Percentiles rank a stretch among this genome's conserved stretches.
phyloP scores from a whole-genome alignment of 164 flowering plant genomes.

The Dillenia suffruticosa region DNA sequence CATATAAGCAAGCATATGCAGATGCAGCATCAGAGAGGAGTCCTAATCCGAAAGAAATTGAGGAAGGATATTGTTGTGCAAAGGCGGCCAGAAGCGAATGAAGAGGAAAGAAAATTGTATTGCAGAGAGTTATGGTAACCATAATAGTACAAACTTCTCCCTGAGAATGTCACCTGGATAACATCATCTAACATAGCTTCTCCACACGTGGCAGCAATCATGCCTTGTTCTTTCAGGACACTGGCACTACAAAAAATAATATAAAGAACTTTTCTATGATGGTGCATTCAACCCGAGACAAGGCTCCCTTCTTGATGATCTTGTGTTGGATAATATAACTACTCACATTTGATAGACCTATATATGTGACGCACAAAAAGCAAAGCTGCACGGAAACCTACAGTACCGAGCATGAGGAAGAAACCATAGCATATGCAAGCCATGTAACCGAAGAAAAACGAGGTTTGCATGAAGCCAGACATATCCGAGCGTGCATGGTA shows the following conservation, averaged over 20 bases:
- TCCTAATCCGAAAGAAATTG: too few species aligned
- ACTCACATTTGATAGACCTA: conserved; percentile 39
- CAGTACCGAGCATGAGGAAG: conserved; percentile 38
- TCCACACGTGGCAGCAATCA: conserved; percentile 5
- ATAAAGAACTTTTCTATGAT: conserved; percentile 11
- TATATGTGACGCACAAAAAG: conserved; percentile 40
- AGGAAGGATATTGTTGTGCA: too few species aligned
- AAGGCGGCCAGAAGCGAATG: too few species aligned
- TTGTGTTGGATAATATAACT: neutral
- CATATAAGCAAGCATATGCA: too few species aligned
- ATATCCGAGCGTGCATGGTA: conserved; percentile 37
- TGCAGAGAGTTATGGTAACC: conserved; percentile 11
- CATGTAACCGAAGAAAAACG: conserved; percentile 42
- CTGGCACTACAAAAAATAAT: conserved; percentile 10
- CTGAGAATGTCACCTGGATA: neutral
- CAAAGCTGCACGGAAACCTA: conserved; percentile 37
- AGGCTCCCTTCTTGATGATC: conserved; percentile 13
- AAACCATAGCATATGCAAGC: conserved; percentile 43
- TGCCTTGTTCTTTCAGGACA: conserved; percentile 12
- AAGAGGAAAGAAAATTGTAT: too few species aligned
- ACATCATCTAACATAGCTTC: neutral
- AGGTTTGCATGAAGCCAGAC: conserved; percentile 44
- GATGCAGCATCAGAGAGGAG: too few species aligned
- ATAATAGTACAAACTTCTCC: conserved; percentile 20
- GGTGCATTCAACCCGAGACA: conserved; percentile 3